Evolutionary conservation across 345 rosid species (phyloP).

Genomic region (Camelina laxa): DNA sequence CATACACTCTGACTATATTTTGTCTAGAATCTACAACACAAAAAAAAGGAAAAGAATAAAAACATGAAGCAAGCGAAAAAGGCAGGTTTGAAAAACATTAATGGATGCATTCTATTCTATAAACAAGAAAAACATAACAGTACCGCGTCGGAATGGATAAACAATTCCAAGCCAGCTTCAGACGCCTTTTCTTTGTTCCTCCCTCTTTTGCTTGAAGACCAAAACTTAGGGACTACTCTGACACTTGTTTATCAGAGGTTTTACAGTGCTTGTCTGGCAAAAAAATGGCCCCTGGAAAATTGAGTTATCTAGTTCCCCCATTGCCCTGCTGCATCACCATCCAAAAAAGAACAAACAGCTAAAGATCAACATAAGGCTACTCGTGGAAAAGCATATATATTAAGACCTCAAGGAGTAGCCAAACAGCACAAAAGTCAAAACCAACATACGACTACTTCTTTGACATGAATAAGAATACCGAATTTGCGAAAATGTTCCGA

Average conservation of each 20-base stretch:
- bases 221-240: constrained; percentile 37
- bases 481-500: too few species aligned
- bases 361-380: constrained; percentile 2
- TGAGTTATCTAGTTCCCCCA: constrained; percentile 73
- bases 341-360: constrained; percentile 24
- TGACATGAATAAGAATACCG: too few species aligned
- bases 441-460: neutral
- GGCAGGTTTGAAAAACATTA: constrained; percentile 6
- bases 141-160: constrained; percentile 88
- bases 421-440: neutral
- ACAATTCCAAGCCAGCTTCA: constrained; percentile 95
- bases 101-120: constrained; percentile 19
- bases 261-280: constrained; percentile 68
- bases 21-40: constrained; percentile 71
- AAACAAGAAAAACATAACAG: constrained; percentile 55
- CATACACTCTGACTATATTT: constrained; percentile 79
- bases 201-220: constrained; percentile 69
- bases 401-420: constrained; percentile 11
- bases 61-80: constrained; percentile 13
- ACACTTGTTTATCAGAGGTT: constrained; percentile 61
- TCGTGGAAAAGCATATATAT: neutral
- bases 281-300: constrained; percentile 89
- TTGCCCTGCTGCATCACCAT: constrained; percentile 68
- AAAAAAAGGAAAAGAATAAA: neutral
- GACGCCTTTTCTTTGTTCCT: constrained; percentile 85